phyloP scores from a whole-genome alignment of 108 stramenopile species.

The Hondaea fermentalgiana region DNA sequence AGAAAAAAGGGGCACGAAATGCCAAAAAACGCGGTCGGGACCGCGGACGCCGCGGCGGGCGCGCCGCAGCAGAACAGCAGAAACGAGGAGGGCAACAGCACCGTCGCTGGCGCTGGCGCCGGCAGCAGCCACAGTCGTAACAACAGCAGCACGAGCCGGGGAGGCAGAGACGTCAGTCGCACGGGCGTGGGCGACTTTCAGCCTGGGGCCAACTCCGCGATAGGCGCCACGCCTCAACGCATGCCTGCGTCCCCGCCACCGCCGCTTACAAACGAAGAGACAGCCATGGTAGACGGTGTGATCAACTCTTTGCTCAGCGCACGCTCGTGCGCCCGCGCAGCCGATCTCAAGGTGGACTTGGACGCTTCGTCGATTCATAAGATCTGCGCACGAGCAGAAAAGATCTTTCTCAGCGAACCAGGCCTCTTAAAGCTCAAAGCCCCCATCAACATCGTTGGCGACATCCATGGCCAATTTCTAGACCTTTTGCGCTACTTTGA shows the following conservation, averaged over 20 bases:
- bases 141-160: too few relatives aligned
- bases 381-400: slow-evolving; percentile 54
- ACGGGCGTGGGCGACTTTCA: too few relatives aligned
- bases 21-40: too few relatives aligned
- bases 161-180: too few relatives aligned
- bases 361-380: slow-evolving; percentile 25
- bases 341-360: neutral
- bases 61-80: too few relatives aligned
- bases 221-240: too few relatives aligned
- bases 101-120: too few relatives aligned
- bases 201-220: too few relatives aligned
- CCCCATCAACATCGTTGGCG: slow-evolving; percentile 33
- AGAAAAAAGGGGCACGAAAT: too few relatives aligned
- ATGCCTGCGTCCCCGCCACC: neutral
- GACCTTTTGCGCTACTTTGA: slow-evolving; percentile 70
- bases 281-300: neutral
- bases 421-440: slow-evolving; percentile 28
- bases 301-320: neutral
- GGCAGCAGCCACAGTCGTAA: too few relatives aligned
- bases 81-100: too few relatives aligned
- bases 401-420: slow-evolving; percentile 53
- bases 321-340: neutral
- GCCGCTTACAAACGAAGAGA: neutral
- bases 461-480: slow-evolving; percentile 75
- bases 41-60: too few relatives aligned